Evolutionary conservation across 2,329 filamentous ascomycete species (phyloP).

Genomic region (Xylaria arbuscula): DNA sequence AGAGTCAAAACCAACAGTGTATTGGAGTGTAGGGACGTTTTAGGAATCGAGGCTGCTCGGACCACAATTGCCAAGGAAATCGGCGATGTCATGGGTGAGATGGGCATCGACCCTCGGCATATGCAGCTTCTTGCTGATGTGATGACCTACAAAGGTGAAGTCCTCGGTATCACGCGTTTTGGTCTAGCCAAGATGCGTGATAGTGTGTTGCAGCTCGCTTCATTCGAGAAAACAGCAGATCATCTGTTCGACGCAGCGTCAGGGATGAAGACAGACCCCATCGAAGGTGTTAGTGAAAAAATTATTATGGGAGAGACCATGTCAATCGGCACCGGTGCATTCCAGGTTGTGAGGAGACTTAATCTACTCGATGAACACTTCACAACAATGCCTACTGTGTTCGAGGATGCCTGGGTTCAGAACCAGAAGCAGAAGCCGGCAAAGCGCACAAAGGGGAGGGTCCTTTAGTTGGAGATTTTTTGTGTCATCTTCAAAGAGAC

Average conservation of each 20-base stretch:
- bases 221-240: slow-evolving; percentile 98
- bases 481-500: background rate
- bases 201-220: slow-evolving; percentile 90
- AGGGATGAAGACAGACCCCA: slow-evolving; percentile 88
- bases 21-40: slow-evolving; percentile 86
- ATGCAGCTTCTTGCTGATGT: slow-evolving; percentile 98
- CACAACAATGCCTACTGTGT: slow-evolving; percentile 69
- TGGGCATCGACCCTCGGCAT: slow-evolving; percentile 96
- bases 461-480: slow-evolving; percentile 27
- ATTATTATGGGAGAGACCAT: slow-evolving; percentile 99
- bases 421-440: slow-evolving; percentile 43
- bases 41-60: slow-evolving; percentile 95
- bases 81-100: slow-evolving; percentile 85
- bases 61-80: slow-evolving; percentile 92
- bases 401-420: slow-evolving; percentile 74
- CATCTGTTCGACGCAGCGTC: slow-evolving; percentile 96
- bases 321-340: slow-evolving; percentile 88
- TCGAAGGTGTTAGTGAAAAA: slow-evolving; percentile 94
- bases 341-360: slow-evolving; percentile 85
- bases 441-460: slow-evolving; percentile 34
- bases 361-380: slow-evolving; percentile 72
- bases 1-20: slow-evolving; percentile 84
- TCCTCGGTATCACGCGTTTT: slow-evolving; percentile 95
- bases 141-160: slow-evolving; percentile 99
- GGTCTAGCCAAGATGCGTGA: slow-evolving; percentile 97